Evolutionary conservation across 2,329 filamentous ascomycete species (phyloP), one percentile per base, ranked within the genome.

Genomic region (Aureobasidium mangrovei): DNA sequence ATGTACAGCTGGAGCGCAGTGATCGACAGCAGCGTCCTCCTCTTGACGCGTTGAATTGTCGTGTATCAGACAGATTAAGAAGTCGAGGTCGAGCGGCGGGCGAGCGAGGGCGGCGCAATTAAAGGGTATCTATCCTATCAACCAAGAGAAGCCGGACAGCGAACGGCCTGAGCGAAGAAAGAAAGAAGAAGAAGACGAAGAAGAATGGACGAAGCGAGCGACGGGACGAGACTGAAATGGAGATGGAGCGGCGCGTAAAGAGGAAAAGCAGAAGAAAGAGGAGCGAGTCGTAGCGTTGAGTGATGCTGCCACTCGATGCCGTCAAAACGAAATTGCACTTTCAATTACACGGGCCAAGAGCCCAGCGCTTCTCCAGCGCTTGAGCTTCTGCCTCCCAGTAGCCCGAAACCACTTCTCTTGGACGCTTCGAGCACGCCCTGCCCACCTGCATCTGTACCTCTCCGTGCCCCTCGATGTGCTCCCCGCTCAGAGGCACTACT

Each of bases 1-100:
- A 53, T 53, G 36, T 53, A 53, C 49, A 53, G 41, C 47, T 42
- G 36, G 35, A 49, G 35, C 46, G n/a, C 31, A 49, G 18, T 18
- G 18, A 18, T 1, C 18, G 18, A 18, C 18, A 18, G 39, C 33
- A 24, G 47, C 42, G 29, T 52, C 47, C 47, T 52, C 47, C 47
- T 52, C 47, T 52, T 52, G 27, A 42, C 10, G 47, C 38, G 46
- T 49, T 29, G 46, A 40, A 49, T 40, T 42, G 39, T 52, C 28
- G 8, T 44, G 49, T 53, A 53, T 53, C 49, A 53, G 49, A 53
- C 49, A 53, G 49, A 53, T 53, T 53, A 40, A 53, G 49, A 42
- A 31, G 24, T 12, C 7, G 27, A 40, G 46, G 46, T 49, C 46
- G 38, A 33, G 32, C 31, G 24, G n/a, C 40, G 29, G 35, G 47